Evolutionary conservation across 2,329 filamentous ascomycete species (phyloP).

Genomic region (Botrytis cinerea): DNA sequence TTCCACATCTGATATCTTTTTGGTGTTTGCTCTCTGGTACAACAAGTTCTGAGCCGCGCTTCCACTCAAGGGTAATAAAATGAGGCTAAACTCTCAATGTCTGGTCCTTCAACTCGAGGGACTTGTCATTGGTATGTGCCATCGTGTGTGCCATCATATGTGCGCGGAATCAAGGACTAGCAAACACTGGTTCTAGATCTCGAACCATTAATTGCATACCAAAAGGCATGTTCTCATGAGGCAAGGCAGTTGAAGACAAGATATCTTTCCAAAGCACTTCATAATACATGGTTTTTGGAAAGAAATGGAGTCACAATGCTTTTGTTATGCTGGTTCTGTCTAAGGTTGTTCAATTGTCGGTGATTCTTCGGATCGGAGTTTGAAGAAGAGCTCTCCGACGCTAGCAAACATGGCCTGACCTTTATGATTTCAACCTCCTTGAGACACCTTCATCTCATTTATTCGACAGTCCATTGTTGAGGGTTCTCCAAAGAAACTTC

Average conservation of each 20-base stretch:
- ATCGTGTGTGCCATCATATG: background rate
- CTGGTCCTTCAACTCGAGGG: background rate
- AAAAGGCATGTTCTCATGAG: background rate
- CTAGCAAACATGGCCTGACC: background rate
- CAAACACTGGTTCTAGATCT: constrained; percentile 4
- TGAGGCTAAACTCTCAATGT: too few relatives aligned
- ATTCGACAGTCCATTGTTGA: background rate
- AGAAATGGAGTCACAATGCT: background rate
- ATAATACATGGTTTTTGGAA: background rate
- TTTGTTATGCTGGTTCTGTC: background rate
- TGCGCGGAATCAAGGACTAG: background rate
- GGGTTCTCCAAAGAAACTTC: background rate
- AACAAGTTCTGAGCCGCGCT: too few relatives aligned
- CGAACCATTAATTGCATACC: background rate
- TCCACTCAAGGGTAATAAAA: background rate
- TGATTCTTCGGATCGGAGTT: constrained; percentile 1
- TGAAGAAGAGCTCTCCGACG: background rate
- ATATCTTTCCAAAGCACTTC: background rate
- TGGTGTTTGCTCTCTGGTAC: background rate
- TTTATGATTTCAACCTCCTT: background rate
- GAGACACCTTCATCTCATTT: background rate
- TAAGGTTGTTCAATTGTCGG: constrained; percentile 13
- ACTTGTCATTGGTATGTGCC: background rate
- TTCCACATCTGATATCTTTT: background rate
- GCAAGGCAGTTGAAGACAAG: background rate